Evolutionary conservation across 108 stramenopile genomes (phyloP), one percentile per base, ranked within the genome.

Genomic region (Skeletonema potamos): DNA sequence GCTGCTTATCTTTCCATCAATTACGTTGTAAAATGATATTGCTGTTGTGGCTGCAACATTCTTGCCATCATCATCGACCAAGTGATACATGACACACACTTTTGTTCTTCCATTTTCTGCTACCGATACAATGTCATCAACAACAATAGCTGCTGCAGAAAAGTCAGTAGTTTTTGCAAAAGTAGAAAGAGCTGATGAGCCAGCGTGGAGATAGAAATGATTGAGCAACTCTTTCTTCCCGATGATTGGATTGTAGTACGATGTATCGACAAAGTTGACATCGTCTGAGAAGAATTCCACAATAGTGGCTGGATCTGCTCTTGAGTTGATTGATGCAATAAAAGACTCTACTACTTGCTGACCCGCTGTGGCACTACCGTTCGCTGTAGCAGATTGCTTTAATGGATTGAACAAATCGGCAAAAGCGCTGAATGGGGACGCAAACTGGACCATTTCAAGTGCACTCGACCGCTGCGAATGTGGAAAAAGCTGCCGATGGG

Each of bases 41-140:
- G 48, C 58, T 54, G 66, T 62, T 10, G 67, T 46, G 46, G 62
- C 67, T 26, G 60, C 46, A 22, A 67, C 48, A 12, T 33, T 32
- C 11, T 51, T 32, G 24, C 60, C 64, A 0, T 27, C 58, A 10
- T 26, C 34, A 8, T 36, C 39, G 29, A 32, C 74, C 56, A 76
- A 66, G 44, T 79, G 82, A 66, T 83, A 83, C 61, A 76, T 61
- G 39, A 83, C 78, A 57, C 69, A 71, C 12, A 71, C 73, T 64
- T 75, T 79, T 26, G 68, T 29, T 30, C 18, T 24, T 29, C 24
- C 72, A 9, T 20, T 48, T n/a, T 58, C 39, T 43, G 27, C 15
- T 2, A 59, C 43, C 0, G 66, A 67, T 0, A 76, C 66, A 62
- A 76, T 63, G 36, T 76, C 67, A 30, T 76, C 75, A 28, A 76